Evolutionary conservation across 2,329 filamentous ascomycete species (phyloP), one percentile per base, ranked within the genome.

Genomic region (Alternaria arbusti): DNA sequence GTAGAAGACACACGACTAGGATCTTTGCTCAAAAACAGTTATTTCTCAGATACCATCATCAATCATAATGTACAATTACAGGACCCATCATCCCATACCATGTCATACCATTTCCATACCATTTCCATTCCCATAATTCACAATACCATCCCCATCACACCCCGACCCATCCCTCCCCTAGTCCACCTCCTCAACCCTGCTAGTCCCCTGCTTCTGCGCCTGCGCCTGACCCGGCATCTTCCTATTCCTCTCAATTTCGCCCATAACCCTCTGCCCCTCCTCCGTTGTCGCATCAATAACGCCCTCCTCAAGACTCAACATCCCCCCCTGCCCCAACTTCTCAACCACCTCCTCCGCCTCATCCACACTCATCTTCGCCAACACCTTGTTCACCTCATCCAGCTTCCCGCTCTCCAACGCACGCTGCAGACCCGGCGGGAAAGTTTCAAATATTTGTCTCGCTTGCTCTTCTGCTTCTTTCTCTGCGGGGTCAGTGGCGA

Each of bases 251-350:
- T 81, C 78, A 75, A 97, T 86, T 69, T 94, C 88, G 82, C 91
- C 90, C 72, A 95, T 85, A 76, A 90, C 89, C 78, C 90, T 88
- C 83, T 90, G 87, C 4, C 94, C 94, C 78, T 96, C 90, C 76
- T 94, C 90, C 3, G 95, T 97, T 49, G 94, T 99, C 1, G 94
- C 93, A 82, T 99, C 96, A 70, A 99, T 96, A 55, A 99, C 93
- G 54, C 96, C 90, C 76, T 97, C 90, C 79, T 98, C 94, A 54
- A 99, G 80, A 78, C 92, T 97, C 69, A 99, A 82, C 84, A 97
- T 95, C 40, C 92, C 93, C 15, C 93, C 93, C 82, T 96, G 87
- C 28, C 93, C 89, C 65, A 97, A 83, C 76, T 94, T 87, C 71
- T 89, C 91, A 17, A 97, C 92, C 52, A 97, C 83, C 71, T 93